These are phyloP conservation scores for Fusarium pseudoanthophilum DNA, from an alignment of 2,329 filamentous ascomycete species.

Conservation along the genomic window DNA sequence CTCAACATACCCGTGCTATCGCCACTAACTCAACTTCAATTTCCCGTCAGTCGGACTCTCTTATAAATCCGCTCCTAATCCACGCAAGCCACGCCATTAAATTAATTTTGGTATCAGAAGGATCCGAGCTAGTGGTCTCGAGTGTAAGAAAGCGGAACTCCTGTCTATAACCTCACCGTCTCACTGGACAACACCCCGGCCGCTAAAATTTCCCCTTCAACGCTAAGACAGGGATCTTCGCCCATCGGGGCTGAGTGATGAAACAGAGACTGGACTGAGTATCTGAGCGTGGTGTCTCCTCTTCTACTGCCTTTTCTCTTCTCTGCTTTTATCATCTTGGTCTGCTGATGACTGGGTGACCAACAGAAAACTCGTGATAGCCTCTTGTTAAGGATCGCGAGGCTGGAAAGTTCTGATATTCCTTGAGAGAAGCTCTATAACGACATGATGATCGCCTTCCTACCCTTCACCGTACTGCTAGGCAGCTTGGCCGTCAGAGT, in stretches of 20 bases:
- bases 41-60: neutral
- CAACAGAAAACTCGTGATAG: neutral
- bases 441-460: slow-evolving; percentile 11
- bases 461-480: slow-evolving; percentile 16
- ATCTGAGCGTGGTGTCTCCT: neutral
- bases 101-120: slow-evolving; percentile 17
- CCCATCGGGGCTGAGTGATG: slow-evolving; percentile 27
- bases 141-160: slow-evolving; percentile 11
- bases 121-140: slow-evolving; percentile 10
- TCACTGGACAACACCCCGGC: slow-evolving; percentile 17
- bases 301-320: neutral
- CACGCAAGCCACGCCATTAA: neutral
- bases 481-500: slow-evolving; percentile 4
- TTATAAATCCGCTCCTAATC: neutral
- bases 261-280: slow-evolving; percentile 5
- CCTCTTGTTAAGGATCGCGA: neutral
- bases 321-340: neutral
- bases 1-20: neutral
- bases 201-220: slow-evolving; percentile 13
- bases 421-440: neutral
- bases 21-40: slow-evolving; percentile 10
- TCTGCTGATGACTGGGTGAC: neutral
- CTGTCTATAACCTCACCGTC: neutral
- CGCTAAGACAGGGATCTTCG: slow-evolving; percentile 25
- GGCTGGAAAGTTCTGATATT: neutral